Base-by-base conservation (phyloP, 768 basidiomycete species). In the Trametes meyenii region DNA sequence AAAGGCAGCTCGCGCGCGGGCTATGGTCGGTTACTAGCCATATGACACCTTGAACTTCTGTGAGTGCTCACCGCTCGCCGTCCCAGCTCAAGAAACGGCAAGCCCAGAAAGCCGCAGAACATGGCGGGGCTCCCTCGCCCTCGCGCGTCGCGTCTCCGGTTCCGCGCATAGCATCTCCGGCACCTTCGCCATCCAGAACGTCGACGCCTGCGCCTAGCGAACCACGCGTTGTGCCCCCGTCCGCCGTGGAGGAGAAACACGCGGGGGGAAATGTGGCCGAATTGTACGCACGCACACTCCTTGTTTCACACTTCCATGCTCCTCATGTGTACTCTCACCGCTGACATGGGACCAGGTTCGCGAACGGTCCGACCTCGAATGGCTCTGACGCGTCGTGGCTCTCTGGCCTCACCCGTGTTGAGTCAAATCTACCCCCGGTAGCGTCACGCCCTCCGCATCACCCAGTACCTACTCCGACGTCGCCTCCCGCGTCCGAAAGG, bases 1-100 rank as follows among this genome's bases (percentile, higher is more conserved):
- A 16, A 92, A 89, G 75, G 84, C 92, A 57, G 92, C 92, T 2
- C 84, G 92, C 63, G 92, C 89, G 57, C 91, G 89, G 73, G 91
- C 89, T 50, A 70, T 94, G 84, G 92, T 93, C 72, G 60, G 82
- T 73, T 52, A 58, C 51, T 42, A 17, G 50, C 19, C 38, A 17
- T 45, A 49, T 35, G 48, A 24, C 39, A 33, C 23, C 26, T 40
- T 39, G 33, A 19, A 14, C 10, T 11, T 14, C 36, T 43, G 46
- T 23, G 7, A 35, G 35, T 42, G 43, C 63, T 61, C 33, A 56
- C 43, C 24, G 42, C 38, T 33, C 39, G 54, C 53, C n/a, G 49
- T 56, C 51, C 35, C 73, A 93, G 90, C 81, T 93, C 72, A 91
- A 92, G 81, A 91, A 90, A 75, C 83, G 88, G 61, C 89, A 90